Percentiles rank a stretch among this genome's conserved stretches.
These are phyloP conservation scores for Chlorella sp. DNA, from an alignment of 139 green algal genomes.

Conservation along the genomic window DNA sequence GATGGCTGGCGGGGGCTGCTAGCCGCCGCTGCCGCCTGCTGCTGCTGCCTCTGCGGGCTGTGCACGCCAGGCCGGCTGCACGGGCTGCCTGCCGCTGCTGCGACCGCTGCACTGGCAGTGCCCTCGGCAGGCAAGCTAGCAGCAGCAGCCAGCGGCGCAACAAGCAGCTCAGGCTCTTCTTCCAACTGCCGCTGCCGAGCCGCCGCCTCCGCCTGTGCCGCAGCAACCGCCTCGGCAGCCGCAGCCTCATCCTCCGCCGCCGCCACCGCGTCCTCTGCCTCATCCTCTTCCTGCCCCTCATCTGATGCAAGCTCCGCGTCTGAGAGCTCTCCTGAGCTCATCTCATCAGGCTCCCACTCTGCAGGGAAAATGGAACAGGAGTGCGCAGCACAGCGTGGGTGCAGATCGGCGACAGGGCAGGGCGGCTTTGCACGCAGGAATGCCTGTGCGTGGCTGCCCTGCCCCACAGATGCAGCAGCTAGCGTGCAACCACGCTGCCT, in stretches of 20 bases:
- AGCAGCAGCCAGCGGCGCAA: background rate
- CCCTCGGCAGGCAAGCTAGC: background rate
- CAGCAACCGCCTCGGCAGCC: background rate
- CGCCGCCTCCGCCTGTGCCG: background rate
- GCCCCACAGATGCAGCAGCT: too few relatives aligned
- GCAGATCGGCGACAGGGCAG: too few relatives aligned
- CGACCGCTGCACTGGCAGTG: background rate
- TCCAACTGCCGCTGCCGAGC: background rate
- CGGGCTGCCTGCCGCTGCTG: background rate
- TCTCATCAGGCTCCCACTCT: slow-evolving; percentile 39
- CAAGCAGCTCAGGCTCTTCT: background rate
- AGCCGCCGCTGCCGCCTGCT: background rate
- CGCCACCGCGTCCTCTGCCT: background rate
- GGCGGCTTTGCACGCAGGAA: too few relatives aligned
- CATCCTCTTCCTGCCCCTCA: background rate
- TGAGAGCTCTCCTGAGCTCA: slow-evolving; percentile 6
- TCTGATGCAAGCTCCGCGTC: background rate
- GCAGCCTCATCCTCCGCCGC: background rate
- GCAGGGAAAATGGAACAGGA: too few relatives aligned
- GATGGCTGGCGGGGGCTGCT: background rate
- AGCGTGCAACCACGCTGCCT: too few relatives aligned
- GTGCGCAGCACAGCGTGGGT: too few relatives aligned
- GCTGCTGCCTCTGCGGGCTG: too few relatives aligned
- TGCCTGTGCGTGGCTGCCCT: too few relatives aligned
- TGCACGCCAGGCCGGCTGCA: background rate